phyloP scores from a whole-genome alignment of 1,284 basidiomycete genomes.

The Anthracocystis setariae region DNA sequence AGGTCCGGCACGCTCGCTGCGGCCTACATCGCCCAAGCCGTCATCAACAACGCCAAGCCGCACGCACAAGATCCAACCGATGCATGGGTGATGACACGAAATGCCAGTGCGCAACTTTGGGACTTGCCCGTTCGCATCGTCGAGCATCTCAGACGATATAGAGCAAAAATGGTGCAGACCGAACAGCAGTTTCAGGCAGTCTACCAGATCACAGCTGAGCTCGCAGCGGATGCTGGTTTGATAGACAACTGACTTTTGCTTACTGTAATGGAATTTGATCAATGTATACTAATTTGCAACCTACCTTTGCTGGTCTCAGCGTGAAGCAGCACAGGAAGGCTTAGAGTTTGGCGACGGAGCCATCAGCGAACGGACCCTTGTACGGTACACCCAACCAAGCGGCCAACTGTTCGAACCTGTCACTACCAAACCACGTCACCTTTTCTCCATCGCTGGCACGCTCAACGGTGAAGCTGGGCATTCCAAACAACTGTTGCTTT shows the following conservation, averaged over 20 bases:
- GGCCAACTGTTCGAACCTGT: slow-evolving; percentile 57
- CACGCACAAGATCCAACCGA: not conserved
- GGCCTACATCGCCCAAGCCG: slow-evolving; percentile 38
- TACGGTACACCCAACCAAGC: slow-evolving; percentile 47
- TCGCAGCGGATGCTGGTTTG: slow-evolving; percentile 2
- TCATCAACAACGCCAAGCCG: slow-evolving; percentile 10
- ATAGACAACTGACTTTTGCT: not conserved
- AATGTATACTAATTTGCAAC: not conserved
- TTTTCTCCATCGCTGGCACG: slow-evolving; percentile 27
- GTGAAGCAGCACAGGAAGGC: not conserved
- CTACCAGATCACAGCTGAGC: slow-evolving; percentile 16
- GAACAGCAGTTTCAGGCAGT: slow-evolving; percentile 50
- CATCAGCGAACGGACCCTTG: slow-evolving; percentile 54
- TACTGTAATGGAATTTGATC: not conserved
- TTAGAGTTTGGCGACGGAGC: slow-evolving; percentile 37
- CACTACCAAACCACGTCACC: slow-evolving; percentile 48
- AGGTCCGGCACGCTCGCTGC: slow-evolving; percentile 72
- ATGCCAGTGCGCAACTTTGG: slow-evolving; percentile 9
- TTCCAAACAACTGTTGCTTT: slow-evolving; percentile 44
- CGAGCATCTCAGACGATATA: slow-evolving; percentile 47
- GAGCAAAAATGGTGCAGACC: slow-evolving; percentile 60
- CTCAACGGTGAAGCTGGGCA: slow-evolving; percentile 51
- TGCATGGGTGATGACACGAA: not conserved
- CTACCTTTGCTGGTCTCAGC: not conserved
- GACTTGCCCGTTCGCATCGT: slow-evolving; percentile 47